Base-by-base conservation (phyloP, 2,329 filamentous ascomycete genomes). In the Leptodontidium sp. region DNA sequence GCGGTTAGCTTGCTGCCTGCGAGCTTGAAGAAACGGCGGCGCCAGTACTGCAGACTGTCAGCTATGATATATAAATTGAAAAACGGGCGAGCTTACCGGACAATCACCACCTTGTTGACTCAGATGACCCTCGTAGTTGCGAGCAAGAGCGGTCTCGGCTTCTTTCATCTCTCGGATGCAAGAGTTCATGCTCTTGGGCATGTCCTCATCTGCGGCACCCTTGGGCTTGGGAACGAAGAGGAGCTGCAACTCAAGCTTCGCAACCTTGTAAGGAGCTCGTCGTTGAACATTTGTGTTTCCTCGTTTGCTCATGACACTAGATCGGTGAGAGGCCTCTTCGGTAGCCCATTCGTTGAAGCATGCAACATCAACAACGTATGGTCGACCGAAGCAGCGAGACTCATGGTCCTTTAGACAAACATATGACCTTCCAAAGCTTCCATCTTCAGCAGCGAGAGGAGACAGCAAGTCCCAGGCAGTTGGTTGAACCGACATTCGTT, bases 321-420 rank as follows among this genome's bases (percentile, higher is more conserved):
- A 97, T 5, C 91, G 88, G 70, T 91, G 91, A 29, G 85, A 85
- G 11, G 88, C 89, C 74, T 96, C 93, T 78, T 99, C 96, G 2
- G 92, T 90, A 0, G 96, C 96, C 96, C 96, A 99, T 82, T 99
- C 96, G 77, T 99, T 99, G 87, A 98, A 99, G 81, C 94, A 97
- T 21, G 93, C 92, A 66, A 98, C 90, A 75, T 98, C 94, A 17
- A 94, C 93, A 70, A 90, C 90, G 76, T 95, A 91, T 9, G 93
- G 94, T 21, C 96, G 90, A 45, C 96, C 96, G 76, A 92, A 99
- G 77, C 94, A 96, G 71, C 91, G 87, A 65, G 88, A 85, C 81
- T 99, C 96, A 77, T 98, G 94, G 78, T 97, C 94, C 79, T 95
- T 96, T 63, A 99, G 86, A 76, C 93, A 95, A 21, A 99, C 91